A percentile compares a stretch with the other conserved stretches of the same genome.
Evolutionary conservation across 2,329 filamentous ascomycete genomes (phyloP).

Genomic region (Colletotrichum godetiae): DNA sequence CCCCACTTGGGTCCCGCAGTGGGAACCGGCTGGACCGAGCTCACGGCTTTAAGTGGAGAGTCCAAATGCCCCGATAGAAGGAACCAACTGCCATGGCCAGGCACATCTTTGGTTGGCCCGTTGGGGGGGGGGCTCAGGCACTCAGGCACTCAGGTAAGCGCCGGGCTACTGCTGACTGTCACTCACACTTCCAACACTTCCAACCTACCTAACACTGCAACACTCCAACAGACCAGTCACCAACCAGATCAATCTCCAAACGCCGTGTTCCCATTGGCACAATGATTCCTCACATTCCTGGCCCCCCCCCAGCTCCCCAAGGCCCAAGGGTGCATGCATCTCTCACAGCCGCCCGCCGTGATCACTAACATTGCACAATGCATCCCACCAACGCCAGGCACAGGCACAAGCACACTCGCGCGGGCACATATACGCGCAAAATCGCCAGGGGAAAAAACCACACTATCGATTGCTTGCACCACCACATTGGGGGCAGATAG

Average conservation of each 20-base stretch:
- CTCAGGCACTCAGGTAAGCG: constrained; percentile 20
- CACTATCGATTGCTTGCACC: constrained; percentile 20
- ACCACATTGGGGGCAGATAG: background rate
- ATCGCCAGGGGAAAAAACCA: background rate
- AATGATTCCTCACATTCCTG: background rate
- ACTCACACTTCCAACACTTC: background rate
- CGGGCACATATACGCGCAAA: background rate
- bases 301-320: background rate
- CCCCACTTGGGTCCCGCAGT: constrained; percentile 10
- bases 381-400: background rate
- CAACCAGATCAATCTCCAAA: constrained; percentile 16
- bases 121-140: too few relatives aligned
- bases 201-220: too few relatives aligned
- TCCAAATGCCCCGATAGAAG: background rate
- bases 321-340: background rate
- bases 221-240: background rate
- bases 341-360: constrained; percentile 19
- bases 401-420: background rate
- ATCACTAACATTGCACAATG: constrained; percentile 14
- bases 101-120: too few relatives aligned
- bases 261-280: constrained; percentile 13
- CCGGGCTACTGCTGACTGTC: constrained; percentile 13
- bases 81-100: background rate
- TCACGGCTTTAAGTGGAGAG: constrained; percentile 14
- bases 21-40: background rate